Evolutionary conservation across 2,329 filamentous ascomycete species (phyloP).

Genomic region (Trichoderma guizhouense): DNA sequence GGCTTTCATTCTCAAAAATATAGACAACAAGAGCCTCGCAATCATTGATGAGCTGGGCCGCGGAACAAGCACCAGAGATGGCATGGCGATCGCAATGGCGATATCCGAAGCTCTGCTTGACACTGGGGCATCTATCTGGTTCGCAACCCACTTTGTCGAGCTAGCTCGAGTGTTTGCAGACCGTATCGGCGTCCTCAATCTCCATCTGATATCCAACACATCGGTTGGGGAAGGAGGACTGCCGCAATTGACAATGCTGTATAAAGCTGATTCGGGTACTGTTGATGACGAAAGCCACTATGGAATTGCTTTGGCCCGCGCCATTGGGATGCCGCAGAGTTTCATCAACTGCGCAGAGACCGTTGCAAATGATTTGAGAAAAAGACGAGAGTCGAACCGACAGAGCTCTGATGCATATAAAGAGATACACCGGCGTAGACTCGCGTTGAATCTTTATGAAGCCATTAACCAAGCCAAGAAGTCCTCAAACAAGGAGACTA

Average conservation of each 20-base stretch:
- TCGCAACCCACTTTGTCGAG: conserved; percentile 89
- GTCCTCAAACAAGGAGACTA: conserved; percentile 58
- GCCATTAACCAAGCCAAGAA: conserved; percentile 65
- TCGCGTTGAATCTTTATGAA: conserved; percentile 71
- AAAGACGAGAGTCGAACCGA: conserved; percentile 55
- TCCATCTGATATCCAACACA: conserved; percentile 74
- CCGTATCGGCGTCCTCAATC: conserved; percentile 73
- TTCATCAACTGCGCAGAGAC: conserved; percentile 66
- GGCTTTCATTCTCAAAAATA: conserved; percentile 83
- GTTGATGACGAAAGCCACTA: conserved; percentile 68
- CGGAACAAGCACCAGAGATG: conserved; percentile 85
- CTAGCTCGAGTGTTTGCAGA: conserved; percentile 72
- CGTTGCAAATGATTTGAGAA: conserved; percentile 61
- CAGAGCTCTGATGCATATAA: conserved; percentile 56
- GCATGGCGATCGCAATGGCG: conserved; percentile 82
- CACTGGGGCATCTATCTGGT: conserved; percentile 79
- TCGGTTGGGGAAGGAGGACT: conserved; percentile 45
- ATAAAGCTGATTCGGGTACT: conserved; percentile 72
- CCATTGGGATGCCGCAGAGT: conserved; percentile 66
- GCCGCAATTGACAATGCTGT: conserved; percentile 77
- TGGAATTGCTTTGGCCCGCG: conserved; percentile 74
- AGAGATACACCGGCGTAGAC: conserved; percentile 62
- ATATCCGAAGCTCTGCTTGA: conserved; percentile 85
- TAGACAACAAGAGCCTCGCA: conserved; percentile 70
- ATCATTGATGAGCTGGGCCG: conserved; percentile 91